These are phyloP conservation scores for Cajanus cajan DNA, from an alignment of 306 rosid species.

Conservation along the genomic window DNA sequence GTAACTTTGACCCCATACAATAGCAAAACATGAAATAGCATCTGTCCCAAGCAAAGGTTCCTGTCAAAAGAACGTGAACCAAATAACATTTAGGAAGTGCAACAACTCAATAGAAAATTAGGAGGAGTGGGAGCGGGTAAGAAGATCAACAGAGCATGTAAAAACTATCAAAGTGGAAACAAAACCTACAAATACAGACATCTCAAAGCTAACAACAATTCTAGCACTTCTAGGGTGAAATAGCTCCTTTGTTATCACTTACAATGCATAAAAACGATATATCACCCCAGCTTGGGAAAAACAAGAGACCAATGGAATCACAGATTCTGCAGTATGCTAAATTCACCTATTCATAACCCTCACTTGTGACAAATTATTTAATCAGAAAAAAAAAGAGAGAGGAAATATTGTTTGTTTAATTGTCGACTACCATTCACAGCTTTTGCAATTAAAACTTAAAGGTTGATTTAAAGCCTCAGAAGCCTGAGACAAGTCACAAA, in stretches of 20 bases:
- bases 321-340: background rate
- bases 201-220: background rate
- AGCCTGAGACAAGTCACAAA: background rate
- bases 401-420: background rate
- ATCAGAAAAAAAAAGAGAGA: background rate
- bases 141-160: background rate
- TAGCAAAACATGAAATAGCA: constrained; percentile 46
- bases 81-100: constrained; percentile 5
- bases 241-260: background rate
- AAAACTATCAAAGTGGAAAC: background rate
- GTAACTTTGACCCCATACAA: constrained; percentile 40
- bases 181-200: background rate
- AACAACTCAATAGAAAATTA: background rate
- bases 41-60: constrained; percentile 37
- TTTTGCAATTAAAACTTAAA: background rate
- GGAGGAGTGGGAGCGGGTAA: background rate
- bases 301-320: background rate
- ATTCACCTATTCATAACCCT: background rate
- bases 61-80: constrained; percentile 32
- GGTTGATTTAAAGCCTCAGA: background rate
- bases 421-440: background rate
- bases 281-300: background rate
- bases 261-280: background rate
- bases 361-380: background rate
- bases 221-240: background rate